Percentiles rank a stretch among this genome's conserved stretches.
Evolutionary conservation across 129 eudicot species (phyloP).

Genomic region (Cynara cardunculus): DNA sequence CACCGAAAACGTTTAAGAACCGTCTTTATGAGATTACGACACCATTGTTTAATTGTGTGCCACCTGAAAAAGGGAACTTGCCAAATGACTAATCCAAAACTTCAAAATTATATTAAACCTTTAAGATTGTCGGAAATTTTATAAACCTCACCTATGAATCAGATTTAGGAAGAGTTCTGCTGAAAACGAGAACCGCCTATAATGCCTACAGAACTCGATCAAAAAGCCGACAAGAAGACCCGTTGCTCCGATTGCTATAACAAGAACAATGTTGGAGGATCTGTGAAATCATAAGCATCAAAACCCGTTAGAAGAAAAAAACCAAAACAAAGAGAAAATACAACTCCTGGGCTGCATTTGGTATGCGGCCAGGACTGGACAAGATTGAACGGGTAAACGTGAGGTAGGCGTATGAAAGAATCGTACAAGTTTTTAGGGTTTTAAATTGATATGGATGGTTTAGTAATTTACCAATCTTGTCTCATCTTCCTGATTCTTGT

Average conservation of each 20-base stretch:
- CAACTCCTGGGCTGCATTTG: not conserved
- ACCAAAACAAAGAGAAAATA: not conserved
- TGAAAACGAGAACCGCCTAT: conserved; percentile 49
- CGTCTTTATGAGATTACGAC: conserved; percentile 38
- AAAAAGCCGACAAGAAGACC: conserved; percentile 74
- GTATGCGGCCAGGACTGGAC: too few species aligned
- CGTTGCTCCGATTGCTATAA: conserved; percentile 68
- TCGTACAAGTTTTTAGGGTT: too few species aligned
- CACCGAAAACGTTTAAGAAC: conserved; percentile 70
- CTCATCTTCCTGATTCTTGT: too few species aligned
- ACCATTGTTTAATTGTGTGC: conserved; percentile 57
- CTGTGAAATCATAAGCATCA: conserved; percentile 36
- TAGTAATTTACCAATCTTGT: too few species aligned
- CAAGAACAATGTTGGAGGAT: conserved; percentile 68
- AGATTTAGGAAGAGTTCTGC: conserved; percentile 42
- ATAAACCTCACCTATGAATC: conserved; percentile 44
- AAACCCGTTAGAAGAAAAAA: not conserved
- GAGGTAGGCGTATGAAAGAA: too few species aligned
- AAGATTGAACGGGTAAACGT: too few species aligned
- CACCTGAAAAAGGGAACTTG: conserved; percentile 46
- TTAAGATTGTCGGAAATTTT: not conserved
- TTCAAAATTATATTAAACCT: not conserved
- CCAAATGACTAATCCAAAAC: not conserved
- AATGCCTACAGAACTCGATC: conserved; percentile 56
- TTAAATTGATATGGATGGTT: too few species aligned